Base-by-base conservation (phyloP, 305 asterid genomes). In the Fraxinus paxiana region DNA sequence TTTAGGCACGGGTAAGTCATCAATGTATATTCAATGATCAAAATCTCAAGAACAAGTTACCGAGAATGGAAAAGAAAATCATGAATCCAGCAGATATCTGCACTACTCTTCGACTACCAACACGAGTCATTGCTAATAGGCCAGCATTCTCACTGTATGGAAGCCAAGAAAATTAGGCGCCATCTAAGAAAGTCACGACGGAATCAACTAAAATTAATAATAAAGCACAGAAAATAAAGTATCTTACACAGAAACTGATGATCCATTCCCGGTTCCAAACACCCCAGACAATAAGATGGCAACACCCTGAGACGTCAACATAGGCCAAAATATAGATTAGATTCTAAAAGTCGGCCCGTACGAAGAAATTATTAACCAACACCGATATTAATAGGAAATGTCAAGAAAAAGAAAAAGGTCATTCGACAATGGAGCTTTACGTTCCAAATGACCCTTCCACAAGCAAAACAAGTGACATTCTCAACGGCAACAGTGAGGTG, bases 31-130 rank as follows among this genome's bases (percentile, higher is more conserved):
- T 34, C 5, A 1, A 72, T 48, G 34, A 46, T 38, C 54, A 67
- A 79, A 59, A 63, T 75, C 41, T 46, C 7, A 6, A 48, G 9
- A 72, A 72, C 63, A 76, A 73, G 75, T 70, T 82, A 88, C 90
- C 90, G 12, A 88, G 87, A 73, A 88, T 80, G 46, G 91, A 88
- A 78, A 88, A 88, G 87, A 88, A 86, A 78, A 88, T 86, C 91
- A 88, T 88, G 86, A 88, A 88, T 7, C 85, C 88, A 75, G 91
- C 88, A 38, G 91, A 88, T 79, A 88, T 88, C 83, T 88, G 91
- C 63, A 88, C 89, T 35, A 88, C 90, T 83, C 90, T 85, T 87
- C 91, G 79, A 73, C 91, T 88, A 43, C 92, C 92, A 79, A 88
- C 92, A 33, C 89, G 84, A 1, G 92, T 88, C 83, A 88, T 63